A percentile compares a stretch with the other conserved stretches of the same genome.
phyloP scores from a whole-genome alignment of 768 basidiomycete species.

The Kwoniella europaea region DNA sequence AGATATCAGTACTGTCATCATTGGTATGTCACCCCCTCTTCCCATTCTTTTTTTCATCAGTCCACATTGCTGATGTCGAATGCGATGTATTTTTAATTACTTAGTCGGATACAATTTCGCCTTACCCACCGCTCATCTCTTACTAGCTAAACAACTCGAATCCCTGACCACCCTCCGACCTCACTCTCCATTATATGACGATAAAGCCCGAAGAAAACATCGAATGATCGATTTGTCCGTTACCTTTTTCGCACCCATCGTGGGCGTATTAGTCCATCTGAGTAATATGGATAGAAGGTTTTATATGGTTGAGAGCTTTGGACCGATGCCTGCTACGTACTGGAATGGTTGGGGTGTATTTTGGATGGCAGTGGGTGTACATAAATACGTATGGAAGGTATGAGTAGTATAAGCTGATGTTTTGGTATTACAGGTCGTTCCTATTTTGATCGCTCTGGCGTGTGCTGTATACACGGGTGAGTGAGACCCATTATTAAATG shows the following conservation, averaged over 20 bases:
- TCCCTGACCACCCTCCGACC: constrained; percentile 49
- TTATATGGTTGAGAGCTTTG: constrained; percentile 49
- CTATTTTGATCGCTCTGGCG: constrained; percentile 37
- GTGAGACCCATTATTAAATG: constrained; percentile 3
- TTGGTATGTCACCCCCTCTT: constrained; percentile 26
- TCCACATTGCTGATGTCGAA: not conserved
- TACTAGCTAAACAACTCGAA: constrained; percentile 56
- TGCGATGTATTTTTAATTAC: not conserved
- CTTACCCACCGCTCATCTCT: constrained; percentile 50
- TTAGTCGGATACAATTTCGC: constrained; percentile 56
- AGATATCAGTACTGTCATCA: constrained; percentile 41
- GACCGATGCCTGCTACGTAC: constrained; percentile 48
- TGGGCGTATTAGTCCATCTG: constrained; percentile 51
- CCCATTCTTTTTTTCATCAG: not conserved
- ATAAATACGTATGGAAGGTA: too few species aligned
- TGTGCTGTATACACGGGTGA: constrained; percentile 48
- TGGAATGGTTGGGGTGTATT: constrained; percentile 56
- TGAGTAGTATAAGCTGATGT: too few species aligned
- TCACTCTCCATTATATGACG: constrained; percentile 49
- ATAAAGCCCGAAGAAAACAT: constrained; percentile 35
- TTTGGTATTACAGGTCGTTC: constrained; percentile 26
- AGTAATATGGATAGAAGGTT: constrained; percentile 48
- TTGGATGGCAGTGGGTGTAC: constrained; percentile 46
- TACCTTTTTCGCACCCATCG: constrained; percentile 36
- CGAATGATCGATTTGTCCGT: constrained; percentile 43